Conservation (phyloP, 2,329 filamentous ascomycete species). For the Colletotrichum acutatum region DNA sequence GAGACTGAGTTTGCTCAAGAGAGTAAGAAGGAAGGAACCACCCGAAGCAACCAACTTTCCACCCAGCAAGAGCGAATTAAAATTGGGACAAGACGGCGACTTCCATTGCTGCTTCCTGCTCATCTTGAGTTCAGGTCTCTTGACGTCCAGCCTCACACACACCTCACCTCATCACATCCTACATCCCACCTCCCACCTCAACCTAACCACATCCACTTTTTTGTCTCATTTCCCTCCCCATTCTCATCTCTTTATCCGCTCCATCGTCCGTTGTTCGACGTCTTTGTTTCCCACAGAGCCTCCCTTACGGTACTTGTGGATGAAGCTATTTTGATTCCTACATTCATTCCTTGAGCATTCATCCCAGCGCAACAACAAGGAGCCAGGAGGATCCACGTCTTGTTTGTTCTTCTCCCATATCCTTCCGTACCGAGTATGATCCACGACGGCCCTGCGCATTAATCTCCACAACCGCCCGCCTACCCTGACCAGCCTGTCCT, state of each 20-base stretch:
- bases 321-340: constrained; percentile 8
- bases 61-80: constrained; percentile 9
- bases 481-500: not conserved
- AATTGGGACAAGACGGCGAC: constrained; percentile 22
- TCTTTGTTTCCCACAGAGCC: not conserved
- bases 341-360: not conserved
- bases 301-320: constrained; percentile 14
- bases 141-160: constrained; percentile 3
- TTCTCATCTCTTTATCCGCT: constrained; percentile 4
- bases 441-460: constrained; percentile 4
- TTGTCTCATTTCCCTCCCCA: constrained; percentile 18
- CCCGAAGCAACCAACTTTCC: not conserved
- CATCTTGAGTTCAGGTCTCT: not conserved
- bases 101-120: constrained; percentile 11
- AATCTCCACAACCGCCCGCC: not conserved
- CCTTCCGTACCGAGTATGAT: not conserved
- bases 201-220: constrained; percentile 11
- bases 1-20: not conserved
- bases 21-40: not conserved
- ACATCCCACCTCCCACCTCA: not conserved
- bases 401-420: not conserved
- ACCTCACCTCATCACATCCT: not conserved
- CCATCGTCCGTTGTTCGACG: not conserved
- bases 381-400: not conserved
- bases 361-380: not conserved